phyloP scores from a whole-genome alignment of 2,329 filamentous ascomycete species.

The Penicillium sp. region DNA sequence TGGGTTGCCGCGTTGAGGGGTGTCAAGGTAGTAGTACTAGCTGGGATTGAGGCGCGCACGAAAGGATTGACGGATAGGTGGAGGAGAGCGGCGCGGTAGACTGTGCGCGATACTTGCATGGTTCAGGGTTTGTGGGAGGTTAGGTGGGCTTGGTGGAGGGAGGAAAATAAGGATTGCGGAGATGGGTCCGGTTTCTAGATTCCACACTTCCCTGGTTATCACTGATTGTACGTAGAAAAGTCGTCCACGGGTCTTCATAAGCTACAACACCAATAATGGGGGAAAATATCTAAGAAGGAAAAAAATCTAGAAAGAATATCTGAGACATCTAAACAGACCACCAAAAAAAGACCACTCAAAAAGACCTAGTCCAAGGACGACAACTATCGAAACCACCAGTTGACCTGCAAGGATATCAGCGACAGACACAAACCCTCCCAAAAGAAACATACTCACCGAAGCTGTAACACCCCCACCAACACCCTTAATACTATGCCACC shows the following conservation, averaged over 20 bases:
- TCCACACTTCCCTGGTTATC: neutral
- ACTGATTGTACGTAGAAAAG: too few relatives aligned
- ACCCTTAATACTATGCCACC: conserved; percentile 83
- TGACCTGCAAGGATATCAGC: conserved; percentile 49
- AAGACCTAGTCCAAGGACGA: too few relatives aligned
- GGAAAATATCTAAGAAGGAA: too few relatives aligned
- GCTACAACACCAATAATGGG: too few relatives aligned
- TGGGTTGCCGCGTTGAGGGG: conserved; percentile 7
- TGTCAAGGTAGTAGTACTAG: neutral
- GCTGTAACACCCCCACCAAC: conserved; percentile 56
- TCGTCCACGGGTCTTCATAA: too few relatives aligned
- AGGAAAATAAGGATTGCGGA: conserved; percentile 5
- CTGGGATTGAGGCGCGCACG: conserved; percentile 20
- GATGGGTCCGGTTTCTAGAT: neutral
- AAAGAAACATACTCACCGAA: conserved; percentile 47
- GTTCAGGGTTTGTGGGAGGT: neutral
- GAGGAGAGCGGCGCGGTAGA: conserved; percentile 30
- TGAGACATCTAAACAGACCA: too few relatives aligned
- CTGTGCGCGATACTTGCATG: conserved; percentile 31
- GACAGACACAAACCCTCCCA: neutral
- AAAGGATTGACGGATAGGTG: conserved; percentile 24
- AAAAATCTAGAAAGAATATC: too few relatives aligned
- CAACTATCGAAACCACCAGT: conserved; percentile 73
- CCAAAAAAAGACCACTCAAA: too few relatives aligned
- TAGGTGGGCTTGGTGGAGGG: neutral